These are phyloP conservation scores for Ogataea wickerhamii DNA, from an alignment of 805 yeast species.

Conservation along the genomic window DNA sequence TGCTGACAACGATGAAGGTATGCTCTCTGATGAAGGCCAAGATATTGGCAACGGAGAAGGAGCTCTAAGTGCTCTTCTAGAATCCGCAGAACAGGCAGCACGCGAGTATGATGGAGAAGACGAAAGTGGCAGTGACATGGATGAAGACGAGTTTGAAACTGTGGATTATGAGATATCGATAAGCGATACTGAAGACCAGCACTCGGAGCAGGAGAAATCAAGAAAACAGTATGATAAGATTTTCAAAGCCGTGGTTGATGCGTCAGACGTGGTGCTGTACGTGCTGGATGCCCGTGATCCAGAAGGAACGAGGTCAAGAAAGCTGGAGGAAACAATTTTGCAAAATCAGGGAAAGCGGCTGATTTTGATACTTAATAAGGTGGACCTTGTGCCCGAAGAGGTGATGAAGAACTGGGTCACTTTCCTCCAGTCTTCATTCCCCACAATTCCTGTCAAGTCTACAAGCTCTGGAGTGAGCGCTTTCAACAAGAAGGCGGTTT, in stretches of 20 bases:
- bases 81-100: constrained; percentile 88
- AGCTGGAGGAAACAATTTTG: constrained; percentile 85
- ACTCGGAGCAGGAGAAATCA: constrained; percentile 61
- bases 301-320: constrained; percentile 86
- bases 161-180: constrained; percentile 47
- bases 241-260: constrained; percentile 88
- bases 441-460: constrained; percentile 86
- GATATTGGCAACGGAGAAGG: constrained; percentile 43
- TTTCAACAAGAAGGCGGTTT: constrained; percentile 71
- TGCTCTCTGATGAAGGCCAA: constrained; percentile 34
- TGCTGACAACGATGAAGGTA: constrained; percentile 32
- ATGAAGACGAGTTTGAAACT: constrained; percentile 43
- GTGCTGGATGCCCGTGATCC: constrained; percentile 99
- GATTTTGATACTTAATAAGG: constrained; percentile 82
- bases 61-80: constrained; percentile 76
- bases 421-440: constrained; percentile 76
- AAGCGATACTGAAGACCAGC: constrained; percentile 38
- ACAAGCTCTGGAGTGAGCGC: constrained; percentile 70
- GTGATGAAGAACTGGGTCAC: constrained; percentile 82
- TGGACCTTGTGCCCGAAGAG: constrained; percentile 86
- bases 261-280: constrained; percentile 85
- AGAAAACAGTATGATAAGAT: constrained; percentile 92
- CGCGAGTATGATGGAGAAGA: constrained; percentile 57
- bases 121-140: constrained; percentile 34
- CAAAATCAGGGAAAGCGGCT: constrained; percentile 79